A percentile compares a stretch with the other conserved stretches of the same genome.
phyloP scores from a whole-genome alignment of 2,329 filamentous ascomycete species.

The Aspergillus fijiensis region DNA sequence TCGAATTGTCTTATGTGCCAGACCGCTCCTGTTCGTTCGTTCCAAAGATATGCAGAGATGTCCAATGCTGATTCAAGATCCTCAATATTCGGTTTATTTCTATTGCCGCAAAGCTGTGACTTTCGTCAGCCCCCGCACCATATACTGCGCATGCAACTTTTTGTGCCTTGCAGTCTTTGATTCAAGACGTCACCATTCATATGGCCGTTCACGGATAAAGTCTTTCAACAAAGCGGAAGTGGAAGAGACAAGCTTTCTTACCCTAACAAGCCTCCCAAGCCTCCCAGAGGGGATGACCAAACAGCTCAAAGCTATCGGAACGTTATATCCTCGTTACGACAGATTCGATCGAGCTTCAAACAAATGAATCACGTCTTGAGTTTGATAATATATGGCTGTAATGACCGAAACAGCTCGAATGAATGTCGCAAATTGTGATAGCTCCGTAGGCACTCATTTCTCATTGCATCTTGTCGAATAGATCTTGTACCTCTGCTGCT shows the following conservation, averaged over 20 bases:
- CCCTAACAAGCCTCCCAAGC: not conserved
- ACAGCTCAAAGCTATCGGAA: not conserved
- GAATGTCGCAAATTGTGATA: slow-evolving; percentile 6
- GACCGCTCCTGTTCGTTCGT: not conserved
- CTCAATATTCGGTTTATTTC: slow-evolving; percentile 25
- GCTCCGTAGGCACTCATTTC: slow-evolving; percentile 15
- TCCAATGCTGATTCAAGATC: slow-evolving; percentile 29
- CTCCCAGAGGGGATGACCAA: not conserved
- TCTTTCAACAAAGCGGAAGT: not conserved
- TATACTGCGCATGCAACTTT: slow-evolving; percentile 2
- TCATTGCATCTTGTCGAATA: slow-evolving; percentile 9
- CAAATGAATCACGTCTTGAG: not conserved
- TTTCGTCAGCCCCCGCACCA: slow-evolving; percentile 19
- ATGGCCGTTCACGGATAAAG: not conserved
- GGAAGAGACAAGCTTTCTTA: not conserved
- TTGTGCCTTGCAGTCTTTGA: slow-evolving; percentile 2
- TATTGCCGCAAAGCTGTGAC: slow-evolving; percentile 18
- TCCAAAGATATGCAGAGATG: slow-evolving; percentile 33
- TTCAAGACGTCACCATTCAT: not conserved
- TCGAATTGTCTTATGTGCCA: not conserved
- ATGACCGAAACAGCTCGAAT: not conserved
- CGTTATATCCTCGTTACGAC: not conserved
- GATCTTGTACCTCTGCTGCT: slow-evolving; percentile 3
- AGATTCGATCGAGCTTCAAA: not conserved
- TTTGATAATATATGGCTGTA: not conserved